phyloP scores from a whole-genome alignment of 2,329 filamentous ascomycete species.

The Dichotomopilus funicola region DNA sequence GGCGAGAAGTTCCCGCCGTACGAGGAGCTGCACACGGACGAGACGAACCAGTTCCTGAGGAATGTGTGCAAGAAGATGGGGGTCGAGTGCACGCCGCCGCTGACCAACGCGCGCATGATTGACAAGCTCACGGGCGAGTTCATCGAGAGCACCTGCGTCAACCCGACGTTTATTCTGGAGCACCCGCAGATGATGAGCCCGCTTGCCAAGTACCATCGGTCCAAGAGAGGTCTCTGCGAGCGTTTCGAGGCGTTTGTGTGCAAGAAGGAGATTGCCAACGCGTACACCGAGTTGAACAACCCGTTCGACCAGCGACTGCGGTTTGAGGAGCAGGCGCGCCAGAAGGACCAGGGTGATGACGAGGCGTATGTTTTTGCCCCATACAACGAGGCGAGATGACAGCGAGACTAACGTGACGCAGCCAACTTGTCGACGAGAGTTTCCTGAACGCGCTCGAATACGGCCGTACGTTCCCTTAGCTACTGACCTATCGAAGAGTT shows the following conservation, averaged over 20 bases:
- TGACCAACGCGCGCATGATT: conserved; percentile 93
- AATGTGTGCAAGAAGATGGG: conserved; percentile 80
- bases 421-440: conserved; percentile 86
- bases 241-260: conserved; percentile 95
- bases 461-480: conserved; percentile 25
- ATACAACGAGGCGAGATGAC: background rate
- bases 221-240: conserved; percentile 78
- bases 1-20: conserved; percentile 91
- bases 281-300: conserved; percentile 96
- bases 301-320: conserved; percentile 88
- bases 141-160: conserved; percentile 88
- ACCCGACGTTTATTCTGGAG: conserved; percentile 84
- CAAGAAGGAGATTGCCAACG: conserved; percentile 96
- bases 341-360: conserved; percentile 95
- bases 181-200: conserved; percentile 85
- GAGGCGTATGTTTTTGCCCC: conserved; percentile 53
- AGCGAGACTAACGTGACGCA: conserved; percentile 14
- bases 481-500: too few relatives aligned
- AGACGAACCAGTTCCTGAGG: conserved; percentile 85
- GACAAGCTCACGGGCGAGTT: conserved; percentile 92
- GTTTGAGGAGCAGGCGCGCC: conserved; percentile 89
- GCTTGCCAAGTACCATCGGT: conserved; percentile 89
- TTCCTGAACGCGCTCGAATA: conserved; percentile 81
- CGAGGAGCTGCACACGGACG: conserved; percentile 80
- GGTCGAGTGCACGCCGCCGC: conserved; percentile 80